phyloP scores from a whole-genome alignment of 23 red algal species.

The Agarophyton chilense region DNA sequence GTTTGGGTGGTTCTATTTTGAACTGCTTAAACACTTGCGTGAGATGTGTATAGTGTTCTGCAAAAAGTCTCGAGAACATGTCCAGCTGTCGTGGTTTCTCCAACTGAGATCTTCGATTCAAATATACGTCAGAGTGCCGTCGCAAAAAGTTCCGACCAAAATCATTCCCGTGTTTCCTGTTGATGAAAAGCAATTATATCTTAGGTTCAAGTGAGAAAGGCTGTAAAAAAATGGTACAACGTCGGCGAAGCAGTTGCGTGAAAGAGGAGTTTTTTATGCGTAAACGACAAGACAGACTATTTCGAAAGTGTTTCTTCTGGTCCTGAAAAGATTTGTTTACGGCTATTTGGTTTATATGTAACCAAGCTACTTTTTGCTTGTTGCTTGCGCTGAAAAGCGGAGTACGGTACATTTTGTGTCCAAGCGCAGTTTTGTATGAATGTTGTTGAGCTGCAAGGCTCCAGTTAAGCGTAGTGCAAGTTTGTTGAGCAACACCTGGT shows the following conservation, averaged over 20 bases:
- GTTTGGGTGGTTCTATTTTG: not conserved
- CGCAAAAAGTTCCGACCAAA: slow-evolving; percentile 2
- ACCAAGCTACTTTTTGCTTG: too few species aligned
- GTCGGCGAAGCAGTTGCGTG: not conserved
- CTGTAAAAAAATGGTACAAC: not conserved
- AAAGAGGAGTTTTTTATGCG: not conserved
- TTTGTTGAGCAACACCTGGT: not conserved
- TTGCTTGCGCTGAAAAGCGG: too few species aligned
- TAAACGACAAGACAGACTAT: not conserved
- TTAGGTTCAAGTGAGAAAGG: not conserved
- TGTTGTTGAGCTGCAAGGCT: too few species aligned
- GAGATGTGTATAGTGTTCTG: not conserved
- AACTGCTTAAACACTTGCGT: not conserved
- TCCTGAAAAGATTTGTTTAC: not conserved
- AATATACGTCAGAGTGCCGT: not conserved
- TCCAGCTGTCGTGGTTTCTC: not conserved
- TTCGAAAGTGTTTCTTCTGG: not conserved
- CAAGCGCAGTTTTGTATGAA: too few species aligned
- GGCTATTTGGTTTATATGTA: too few species aligned
- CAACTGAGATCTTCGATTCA: slow-evolving; percentile 4
- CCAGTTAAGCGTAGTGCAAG: too few species aligned
- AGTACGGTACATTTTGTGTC: too few species aligned
- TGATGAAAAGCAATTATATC: not conserved
- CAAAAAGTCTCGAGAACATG: slow-evolving; percentile 11
- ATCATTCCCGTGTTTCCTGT: not conserved